phyloP scores from a whole-genome alignment of 441 rosid genomes.

The Metrosideros polymorpha region DNA sequence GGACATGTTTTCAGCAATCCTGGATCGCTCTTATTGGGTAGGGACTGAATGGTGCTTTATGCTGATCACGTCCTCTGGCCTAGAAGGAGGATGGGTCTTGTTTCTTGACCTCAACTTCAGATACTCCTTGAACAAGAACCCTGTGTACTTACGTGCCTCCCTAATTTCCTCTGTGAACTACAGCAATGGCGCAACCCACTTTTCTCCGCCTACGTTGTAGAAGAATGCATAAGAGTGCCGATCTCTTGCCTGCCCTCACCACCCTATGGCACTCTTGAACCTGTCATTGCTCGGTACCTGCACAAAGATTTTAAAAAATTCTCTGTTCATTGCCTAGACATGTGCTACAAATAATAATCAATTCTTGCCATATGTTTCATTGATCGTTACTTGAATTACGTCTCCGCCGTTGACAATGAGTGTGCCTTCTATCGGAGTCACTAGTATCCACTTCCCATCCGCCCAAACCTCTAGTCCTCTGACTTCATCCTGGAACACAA shows the following conservation, averaged over 20 bases:
- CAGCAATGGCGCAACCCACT: slow-evolving; percentile 40
- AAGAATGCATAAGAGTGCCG: slow-evolving; percentile 39
- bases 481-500: slow-evolving; percentile 39
- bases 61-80: slow-evolving; percentile 28
- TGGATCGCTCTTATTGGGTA: background rate
- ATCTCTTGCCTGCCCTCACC: slow-evolving; percentile 24
- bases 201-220: slow-evolving; percentile 30
- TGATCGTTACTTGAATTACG: slow-evolving; percentile 28
- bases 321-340: background rate
- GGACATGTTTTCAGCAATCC: background rate
- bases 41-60: slow-evolving; percentile 25
- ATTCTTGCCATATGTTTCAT: background rate
- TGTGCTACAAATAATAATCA: background rate
- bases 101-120: slow-evolving; percentile 25
- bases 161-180: slow-evolving; percentile 26
- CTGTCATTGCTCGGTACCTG: slow-evolving; percentile 43
- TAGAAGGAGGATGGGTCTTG: slow-evolving; percentile 33
- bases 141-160: slow-evolving; percentile 23
- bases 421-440: slow-evolving; percentile 11
- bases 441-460: slow-evolving; percentile 34
- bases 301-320: background rate
- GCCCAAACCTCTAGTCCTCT: slow-evolving; percentile 37
- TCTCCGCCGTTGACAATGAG: slow-evolving; percentile 35
- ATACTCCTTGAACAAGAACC: slow-evolving; percentile 27
- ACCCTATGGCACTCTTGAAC: slow-evolving; percentile 43